phyloP scores from a whole-genome alignment of 768 basidiomycete species.

The Roridomyces roridus region DNA sequence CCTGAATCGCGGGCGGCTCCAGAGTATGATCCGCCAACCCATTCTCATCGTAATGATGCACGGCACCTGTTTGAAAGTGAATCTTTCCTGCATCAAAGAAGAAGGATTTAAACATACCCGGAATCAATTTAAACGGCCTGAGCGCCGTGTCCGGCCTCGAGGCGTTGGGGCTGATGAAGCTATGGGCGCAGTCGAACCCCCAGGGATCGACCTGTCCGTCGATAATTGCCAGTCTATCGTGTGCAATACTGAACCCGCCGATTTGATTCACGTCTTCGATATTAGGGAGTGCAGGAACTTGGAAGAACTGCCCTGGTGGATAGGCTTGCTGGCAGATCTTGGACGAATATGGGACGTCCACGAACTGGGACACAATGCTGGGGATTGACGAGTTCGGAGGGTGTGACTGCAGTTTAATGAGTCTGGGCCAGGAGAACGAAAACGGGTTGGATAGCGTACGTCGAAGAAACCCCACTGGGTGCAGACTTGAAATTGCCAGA shows the following conservation, averaged over 20 bases:
- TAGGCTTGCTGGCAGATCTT: no score
- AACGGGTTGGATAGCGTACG: constrained; percentile 45
- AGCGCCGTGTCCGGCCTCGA: constrained; percentile 9
- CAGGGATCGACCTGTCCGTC: constrained; percentile 19
- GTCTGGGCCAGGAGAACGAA: no score
- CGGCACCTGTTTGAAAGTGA: no score
- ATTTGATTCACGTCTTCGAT: constrained; percentile 16
- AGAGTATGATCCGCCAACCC: no score
- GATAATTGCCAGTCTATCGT: constrained; percentile 18
- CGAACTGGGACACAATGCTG: constrained; percentile 74
- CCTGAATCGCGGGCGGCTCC: no score
- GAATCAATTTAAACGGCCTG: constrained; percentile 15
- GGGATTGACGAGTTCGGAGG: constrained; percentile 5
- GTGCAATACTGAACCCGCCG: constrained; percentile 19
- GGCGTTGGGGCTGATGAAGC: constrained; percentile 13
- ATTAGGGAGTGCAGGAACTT: constrained; percentile 14
- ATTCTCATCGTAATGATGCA: no score
- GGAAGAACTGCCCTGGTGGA: constrained; percentile 17
- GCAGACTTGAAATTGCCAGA: constrained; percentile 92
- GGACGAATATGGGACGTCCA: constrained; percentile 46
- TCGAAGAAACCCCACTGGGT: constrained; percentile 96
- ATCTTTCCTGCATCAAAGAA: no score
- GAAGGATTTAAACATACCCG: no score
- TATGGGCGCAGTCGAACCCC: constrained; percentile 20
- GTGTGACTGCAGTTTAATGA: constrained; percentile 1